Evolutionary conservation across 805 yeast genomes (phyloP).

Genomic region (Gaillardinia entomophila): DNA sequence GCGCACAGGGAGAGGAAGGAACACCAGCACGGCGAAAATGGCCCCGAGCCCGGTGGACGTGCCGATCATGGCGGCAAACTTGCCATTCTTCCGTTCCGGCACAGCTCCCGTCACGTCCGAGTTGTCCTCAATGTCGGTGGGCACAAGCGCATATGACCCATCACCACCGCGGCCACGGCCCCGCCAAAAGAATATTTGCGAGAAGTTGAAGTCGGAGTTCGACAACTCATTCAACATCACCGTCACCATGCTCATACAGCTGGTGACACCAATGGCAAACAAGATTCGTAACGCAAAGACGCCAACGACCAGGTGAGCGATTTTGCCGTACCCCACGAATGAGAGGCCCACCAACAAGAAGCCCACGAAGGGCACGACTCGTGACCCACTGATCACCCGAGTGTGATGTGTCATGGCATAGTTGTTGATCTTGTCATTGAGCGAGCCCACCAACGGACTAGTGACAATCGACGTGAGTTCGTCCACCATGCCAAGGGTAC

Average conservation of each 20-base stretch:
- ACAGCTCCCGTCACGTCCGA: not conserved
- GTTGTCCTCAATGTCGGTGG: slow-evolving; percentile 2
- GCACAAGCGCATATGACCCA: not conserved
- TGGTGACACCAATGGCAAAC: slow-evolving; percentile 58
- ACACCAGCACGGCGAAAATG: slow-evolving; percentile 49
- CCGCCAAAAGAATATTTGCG: slow-evolving; percentile 1
- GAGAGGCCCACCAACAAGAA: slow-evolving; percentile 43
- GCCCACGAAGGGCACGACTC: slow-evolving; percentile 45
- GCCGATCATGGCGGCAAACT: slow-evolving; percentile 57
- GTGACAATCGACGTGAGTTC: slow-evolving; percentile 48
- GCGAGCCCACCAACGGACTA: slow-evolving; percentile 60
- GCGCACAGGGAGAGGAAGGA: slow-evolving; percentile 52
- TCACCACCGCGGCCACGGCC: slow-evolving; percentile 1
- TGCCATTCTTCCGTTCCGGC: slow-evolving; percentile 31
- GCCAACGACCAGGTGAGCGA: slow-evolving; percentile 19
- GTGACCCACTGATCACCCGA: slow-evolving; percentile 40
- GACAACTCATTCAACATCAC: slow-evolving; percentile 53
- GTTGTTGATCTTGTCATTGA: slow-evolving; percentile 46
- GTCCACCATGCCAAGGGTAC: slow-evolving; percentile 45
- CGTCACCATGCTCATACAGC: slow-evolving; percentile 52
- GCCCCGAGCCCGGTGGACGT: slow-evolving; percentile 64
- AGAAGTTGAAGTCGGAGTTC: slow-evolving; percentile 36
- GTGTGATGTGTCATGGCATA: slow-evolving; percentile 5
- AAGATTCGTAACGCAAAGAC: slow-evolving; percentile 46
- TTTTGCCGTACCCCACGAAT: slow-evolving; percentile 42